Evolutionary conservation across 164 flowering plant genomes (phyloP).

Genomic region (Aristolochia contorta): DNA sequence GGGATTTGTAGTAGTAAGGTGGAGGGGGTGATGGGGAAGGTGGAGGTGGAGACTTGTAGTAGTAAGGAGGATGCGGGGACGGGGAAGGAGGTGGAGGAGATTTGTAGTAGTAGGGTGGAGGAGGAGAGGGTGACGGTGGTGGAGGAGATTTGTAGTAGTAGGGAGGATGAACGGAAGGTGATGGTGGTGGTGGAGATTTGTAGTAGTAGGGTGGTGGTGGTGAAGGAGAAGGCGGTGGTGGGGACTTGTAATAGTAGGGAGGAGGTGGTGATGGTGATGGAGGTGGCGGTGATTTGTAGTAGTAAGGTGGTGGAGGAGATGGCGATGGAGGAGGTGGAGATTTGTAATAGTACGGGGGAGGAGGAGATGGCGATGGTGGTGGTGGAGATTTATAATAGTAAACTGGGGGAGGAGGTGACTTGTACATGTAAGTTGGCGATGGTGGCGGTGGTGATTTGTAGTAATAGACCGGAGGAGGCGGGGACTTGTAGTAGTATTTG

Average conservation of each 20-base stretch:
- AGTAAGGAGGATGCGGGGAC: slow-evolving; percentile 15
- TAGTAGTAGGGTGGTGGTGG: slow-evolving; percentile 12
- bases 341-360: slow-evolving; percentile 10
- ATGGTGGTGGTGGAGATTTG: slow-evolving; percentile 25
- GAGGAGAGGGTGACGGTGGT: slow-evolving; percentile 25
- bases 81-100: slow-evolving; percentile 30
- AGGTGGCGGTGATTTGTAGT: slow-evolving; percentile 31
- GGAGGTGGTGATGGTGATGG: slow-evolving; percentile 24
- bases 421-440: slow-evolving; percentile 18
- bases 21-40: slow-evolving; percentile 22
- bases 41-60: slow-evolving; percentile 33
- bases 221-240: slow-evolving; percentile 22
- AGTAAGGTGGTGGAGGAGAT: slow-evolving; percentile 12
- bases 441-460: slow-evolving; percentile 26
- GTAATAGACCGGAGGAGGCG: slow-evolving; percentile 33
- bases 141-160: slow-evolving; percentile 20
- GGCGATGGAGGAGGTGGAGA: slow-evolving; percentile 31
- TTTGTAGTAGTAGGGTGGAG: slow-evolving; percentile 17
- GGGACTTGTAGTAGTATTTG: slow-evolving; percentile 24
- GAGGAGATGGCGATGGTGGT: slow-evolving; percentile 8
- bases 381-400: slow-evolving; percentile 18
- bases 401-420: slow-evolving; percentile 22
- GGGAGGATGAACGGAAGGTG: slow-evolving; percentile 14
- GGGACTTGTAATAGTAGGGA: slow-evolving; percentile 23
- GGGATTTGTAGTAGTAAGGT: slow-evolving; percentile 19